Evolutionary conservation across 306 rosid species (phyloP), one percentile per base, ranked within the genome.

Genomic region (Fragaria iinumae): DNA sequence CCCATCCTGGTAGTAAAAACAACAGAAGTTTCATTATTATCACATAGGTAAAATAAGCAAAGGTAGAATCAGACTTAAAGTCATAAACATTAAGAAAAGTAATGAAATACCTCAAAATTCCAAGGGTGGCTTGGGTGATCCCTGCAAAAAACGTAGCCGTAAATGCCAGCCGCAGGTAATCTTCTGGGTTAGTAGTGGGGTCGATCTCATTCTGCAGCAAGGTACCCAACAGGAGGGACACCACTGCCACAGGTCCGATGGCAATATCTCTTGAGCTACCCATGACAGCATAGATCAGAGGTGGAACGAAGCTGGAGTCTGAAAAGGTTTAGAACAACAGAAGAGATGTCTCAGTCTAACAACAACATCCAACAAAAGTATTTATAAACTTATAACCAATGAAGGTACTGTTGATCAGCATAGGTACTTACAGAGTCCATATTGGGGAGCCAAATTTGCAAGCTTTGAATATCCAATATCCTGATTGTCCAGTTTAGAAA

Each of bases 261-360:
- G 97, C 98, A 71, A 94, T 94, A 77, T 94, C 98, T 67, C 97
- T 91, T 56, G 98, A 95, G 85, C 98, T 95, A 59, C 97, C 98
- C 98, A 95, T 92, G 80, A 79, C 73, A 59, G 98, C 96, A 83
- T 95, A 95, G 76, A 95, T 86, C 86, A 95, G 69, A 20, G 98
- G 98, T 32, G 98, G 98, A 76, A 92, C 97, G 78, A 95, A 95
- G 81, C 98, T 95, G 8, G 98, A 92, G 67, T 95, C 97, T 92
- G 88, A 44, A 72, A 82, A 79, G 48, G 43, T 50, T 52, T 64
- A 66, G 25, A 65, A 73, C 55, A 80, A 25, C 66, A 74, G 18
- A 63, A 44, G 57, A 81, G 34, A 36, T 44, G 65, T 71, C 69
- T 83, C 78, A 80, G 69, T 68, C 70, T 83, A 79, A 80, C 53